Percentiles rank a stretch among this genome's conserved stretches.
Evolutionary conservation across 352 stramenopile species (phyloP).

Genomic region (Phytophthora pini): DNA sequence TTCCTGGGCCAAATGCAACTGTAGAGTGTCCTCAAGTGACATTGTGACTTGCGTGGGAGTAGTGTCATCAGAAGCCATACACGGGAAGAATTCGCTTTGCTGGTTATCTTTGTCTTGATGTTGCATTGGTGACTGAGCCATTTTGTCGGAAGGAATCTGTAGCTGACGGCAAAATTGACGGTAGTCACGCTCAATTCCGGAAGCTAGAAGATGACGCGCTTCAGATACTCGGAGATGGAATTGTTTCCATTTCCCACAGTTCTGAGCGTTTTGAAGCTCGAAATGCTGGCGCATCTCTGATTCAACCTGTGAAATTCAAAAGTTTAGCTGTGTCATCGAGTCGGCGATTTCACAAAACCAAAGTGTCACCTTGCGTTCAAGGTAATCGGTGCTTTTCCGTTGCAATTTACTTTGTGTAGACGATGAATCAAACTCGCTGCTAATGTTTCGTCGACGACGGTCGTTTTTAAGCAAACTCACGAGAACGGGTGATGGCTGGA

Average conservation of each 20-base stretch:
- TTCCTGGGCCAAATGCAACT: slow-evolving; percentile 40
- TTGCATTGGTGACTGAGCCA: slow-evolving; percentile 1
- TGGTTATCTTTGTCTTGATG: slow-evolving; percentile 14
- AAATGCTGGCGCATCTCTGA: slow-evolving; percentile 67
- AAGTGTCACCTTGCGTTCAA: slow-evolving; percentile 53
- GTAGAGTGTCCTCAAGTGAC: slow-evolving; percentile 30
- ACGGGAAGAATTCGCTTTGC: slow-evolving; percentile 4
- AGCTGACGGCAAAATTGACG: slow-evolving; percentile 34
- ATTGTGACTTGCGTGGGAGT: not conserved
- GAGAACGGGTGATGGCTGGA: slow-evolving; percentile 62
- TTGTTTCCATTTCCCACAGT: slow-evolving; percentile 59
- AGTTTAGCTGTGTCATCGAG: slow-evolving; percentile 1
- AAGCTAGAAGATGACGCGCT: slow-evolving; percentile 21
- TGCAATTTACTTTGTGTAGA: slow-evolving; percentile 30
- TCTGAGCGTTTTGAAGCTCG: slow-evolving; percentile 55
- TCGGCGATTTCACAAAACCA: not conserved
- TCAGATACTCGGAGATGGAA: slow-evolving; percentile 47
- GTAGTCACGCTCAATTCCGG: slow-evolving; percentile 42
- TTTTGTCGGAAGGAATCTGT: not conserved
- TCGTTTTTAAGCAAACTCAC: slow-evolving; percentile 51
- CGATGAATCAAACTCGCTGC: slow-evolving; percentile 8
- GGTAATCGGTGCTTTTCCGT: slow-evolving; percentile 48
- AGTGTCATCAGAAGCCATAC: not conserved
- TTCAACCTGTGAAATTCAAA: slow-evolving; percentile 43
- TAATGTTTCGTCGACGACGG: slow-evolving; percentile 20